Evolutionary conservation across 2,329 filamentous ascomycete species (phyloP), one percentile per base, ranked within the genome.

Genomic region (Arthrobotrys pseudoclavata): DNA sequence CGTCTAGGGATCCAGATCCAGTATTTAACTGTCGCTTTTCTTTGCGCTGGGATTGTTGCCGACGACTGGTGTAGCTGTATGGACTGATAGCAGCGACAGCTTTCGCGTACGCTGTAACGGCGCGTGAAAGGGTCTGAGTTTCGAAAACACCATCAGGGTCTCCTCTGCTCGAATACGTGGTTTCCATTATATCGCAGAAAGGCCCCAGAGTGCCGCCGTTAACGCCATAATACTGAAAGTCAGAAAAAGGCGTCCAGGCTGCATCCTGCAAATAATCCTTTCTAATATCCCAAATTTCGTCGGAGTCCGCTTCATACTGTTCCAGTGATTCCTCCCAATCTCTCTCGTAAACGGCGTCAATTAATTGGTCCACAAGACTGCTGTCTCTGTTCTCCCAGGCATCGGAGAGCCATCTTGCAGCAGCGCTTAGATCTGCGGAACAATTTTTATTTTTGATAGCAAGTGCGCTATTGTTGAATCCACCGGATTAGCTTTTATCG

Each of bases 171-270:
- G 80, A 18, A 79, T 80, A 37, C 63, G 76, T 0, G 79, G 83
- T 71, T 84, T 83, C 82, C 26, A 85, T 82, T 69, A 79, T 83
- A 62, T 85, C 82, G 67, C 84, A 85, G 79, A 85, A 84, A 1
- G 47, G 40, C 15, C 83, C 81, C 0, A 85, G 79, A 10, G 81
- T 80, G 15, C 83, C 83, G 1, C 83, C 84, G 10, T 84, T 79
- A 6, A 84, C 84, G 26, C 84, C 83, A 1, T 81, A 82, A 63
- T 85, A 83, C 82, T 53, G 83, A 82, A n/a, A 81, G 82, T 37
- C 83, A 81, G 53, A 82, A 81, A 62, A 81, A 74, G 60, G 83
- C 81, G 53, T 77, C 74, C 74, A 77, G 13, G 74, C 67, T n/a
- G 74, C 74, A 52, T 77, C 74, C 18, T 71, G 61, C 53, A 77